Evolutionary conservation across 2,329 filamentous ascomycete genomes (phyloP), one percentile per base, ranked within the genome.

Genomic region (Pyrenophora graminea): DNA sequence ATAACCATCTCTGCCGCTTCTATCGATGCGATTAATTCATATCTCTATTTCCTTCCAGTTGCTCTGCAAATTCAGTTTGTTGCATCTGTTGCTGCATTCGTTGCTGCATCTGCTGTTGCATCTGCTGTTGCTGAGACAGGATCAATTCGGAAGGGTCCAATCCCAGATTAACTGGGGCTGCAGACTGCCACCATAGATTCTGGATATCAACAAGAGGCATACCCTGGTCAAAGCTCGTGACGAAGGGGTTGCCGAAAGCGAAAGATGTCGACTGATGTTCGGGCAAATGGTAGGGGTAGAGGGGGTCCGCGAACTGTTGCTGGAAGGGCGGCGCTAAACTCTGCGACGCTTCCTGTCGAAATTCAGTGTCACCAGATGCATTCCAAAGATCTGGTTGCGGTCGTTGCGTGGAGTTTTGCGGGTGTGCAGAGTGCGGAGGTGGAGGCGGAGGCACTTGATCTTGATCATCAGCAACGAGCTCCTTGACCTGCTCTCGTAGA

Each of bases 221-320:
- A 3, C 49, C 46, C 40, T 67, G 59, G 25, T 67, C 63, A 33
- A 60, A 64, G 23, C 17, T 57, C 2, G 61, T 66, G n/a, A 57
- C 25, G 18, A 66, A 66, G 0, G 63, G 63, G 27, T 63, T 60
- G 7, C 59, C 61, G n/a, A 61, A 63, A 2, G 37, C 37, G 15
- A 40, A 51, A 47, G 38, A 10, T 17, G 18, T 38, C 15, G 39
- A 36, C 10, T 44, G 42, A 6, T 41, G 23, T 6, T 17, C 31
- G 3, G 38, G 33, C 13, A 36, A 1, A 15, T 31, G 30, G 8
- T 25, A 49, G 12, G 36, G 21, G 17, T 47, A 33, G 1, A 38
- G n/a, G 6, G 37, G 32, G 10, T 47, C 25, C 9, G 30, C 6
- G 13, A 45, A 41, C 15, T 49, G 45, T 5, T 38, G 36, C 0